These are phyloP conservation scores for Aspergillus quadrilineatus DNA, from an alignment of 2,329 filamentous ascomycete genomes.

Conservation along the genomic window DNA sequence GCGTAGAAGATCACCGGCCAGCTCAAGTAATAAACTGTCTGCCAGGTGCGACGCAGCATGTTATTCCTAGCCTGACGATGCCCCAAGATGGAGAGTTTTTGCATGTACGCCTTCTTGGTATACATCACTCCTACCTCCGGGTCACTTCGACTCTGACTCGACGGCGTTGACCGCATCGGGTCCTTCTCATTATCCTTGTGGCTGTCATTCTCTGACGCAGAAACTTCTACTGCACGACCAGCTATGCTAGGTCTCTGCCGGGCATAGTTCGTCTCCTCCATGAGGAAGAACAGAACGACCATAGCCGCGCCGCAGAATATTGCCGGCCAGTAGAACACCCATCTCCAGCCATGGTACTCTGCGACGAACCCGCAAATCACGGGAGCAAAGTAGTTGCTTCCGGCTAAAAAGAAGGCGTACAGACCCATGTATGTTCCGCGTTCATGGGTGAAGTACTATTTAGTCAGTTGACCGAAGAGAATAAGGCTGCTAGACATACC, in stretches of 20 bases:
- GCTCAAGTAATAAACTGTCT: conserved; percentile 35
- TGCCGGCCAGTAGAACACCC: conserved; percentile 53
- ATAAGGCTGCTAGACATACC: conserved; percentile 25
- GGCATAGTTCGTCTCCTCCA: conserved; percentile 57
- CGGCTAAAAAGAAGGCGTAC: conserved; percentile 42
- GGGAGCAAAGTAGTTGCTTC: conserved; percentile 46
- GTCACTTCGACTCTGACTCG: conserved; percentile 5
- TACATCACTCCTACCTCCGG: conserved; percentile 23
- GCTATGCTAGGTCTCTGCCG: conserved; percentile 24
- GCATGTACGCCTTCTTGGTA: conserved; percentile 33
- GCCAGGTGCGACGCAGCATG: conserved; percentile 34
- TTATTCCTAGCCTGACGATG: conserved; percentile 31
- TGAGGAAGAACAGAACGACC: conserved; percentile 53
- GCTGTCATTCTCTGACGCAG: conserved; percentile 13
- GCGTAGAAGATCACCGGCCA: conserved; percentile 44
- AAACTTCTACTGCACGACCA: conserved; percentile 1
- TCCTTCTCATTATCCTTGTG: conserved; percentile 22
- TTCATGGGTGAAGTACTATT: conserved; percentile 45
- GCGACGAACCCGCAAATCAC: conserved; percentile 50
- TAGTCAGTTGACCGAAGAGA: neutral
- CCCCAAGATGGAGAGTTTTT: conserved; percentile 34
- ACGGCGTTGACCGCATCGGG: neutral
- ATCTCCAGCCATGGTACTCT: conserved; percentile 48
- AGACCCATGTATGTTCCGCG: conserved; percentile 43
- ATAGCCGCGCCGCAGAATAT: conserved; percentile 50